phyloP scores from a whole-genome alignment of 805 yeast species.

The Wickerhamiella australiensis region DNA sequence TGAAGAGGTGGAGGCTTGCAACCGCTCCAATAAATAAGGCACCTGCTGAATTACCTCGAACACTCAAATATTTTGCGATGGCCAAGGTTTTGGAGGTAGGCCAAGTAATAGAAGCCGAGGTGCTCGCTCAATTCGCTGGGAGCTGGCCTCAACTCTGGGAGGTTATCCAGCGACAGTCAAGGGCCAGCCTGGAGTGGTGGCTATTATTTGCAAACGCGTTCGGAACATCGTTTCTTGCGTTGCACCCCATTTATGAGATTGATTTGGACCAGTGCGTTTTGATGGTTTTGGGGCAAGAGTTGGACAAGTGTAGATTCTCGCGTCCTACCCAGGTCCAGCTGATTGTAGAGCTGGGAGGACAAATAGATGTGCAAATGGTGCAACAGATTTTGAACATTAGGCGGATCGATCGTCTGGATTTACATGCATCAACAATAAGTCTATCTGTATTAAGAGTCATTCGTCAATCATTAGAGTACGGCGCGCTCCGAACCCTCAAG shows the following conservation, averaged over 20 bases:
- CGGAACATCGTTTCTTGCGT: background rate
- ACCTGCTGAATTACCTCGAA: background rate
- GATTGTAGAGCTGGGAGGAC: background rate
- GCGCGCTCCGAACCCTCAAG: background rate
- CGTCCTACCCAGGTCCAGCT: background rate
- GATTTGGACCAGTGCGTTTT: background rate
- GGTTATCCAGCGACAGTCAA: background rate
- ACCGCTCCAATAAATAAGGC: background rate
- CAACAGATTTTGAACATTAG: background rate
- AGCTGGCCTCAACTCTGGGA: conserved; percentile 9
- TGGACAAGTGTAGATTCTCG: background rate
- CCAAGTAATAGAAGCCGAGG: background rate
- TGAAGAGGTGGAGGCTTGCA: background rate
- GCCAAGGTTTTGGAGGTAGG: background rate
- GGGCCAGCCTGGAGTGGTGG: conserved; percentile 11
- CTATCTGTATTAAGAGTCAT: background rate
- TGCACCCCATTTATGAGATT: background rate
- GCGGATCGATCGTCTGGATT: conserved; percentile 1
- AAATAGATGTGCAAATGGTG: background rate
- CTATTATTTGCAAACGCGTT: conserved; percentile 6
- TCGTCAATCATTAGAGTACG: conserved; percentile 10
- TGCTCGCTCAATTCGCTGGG: background rate
- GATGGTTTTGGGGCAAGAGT: background rate
- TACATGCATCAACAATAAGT: background rate
- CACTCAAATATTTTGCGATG: background rate